Conservation (phyloP, 164 flowering plant genomes). For the Dillenia turbinata region DNA sequence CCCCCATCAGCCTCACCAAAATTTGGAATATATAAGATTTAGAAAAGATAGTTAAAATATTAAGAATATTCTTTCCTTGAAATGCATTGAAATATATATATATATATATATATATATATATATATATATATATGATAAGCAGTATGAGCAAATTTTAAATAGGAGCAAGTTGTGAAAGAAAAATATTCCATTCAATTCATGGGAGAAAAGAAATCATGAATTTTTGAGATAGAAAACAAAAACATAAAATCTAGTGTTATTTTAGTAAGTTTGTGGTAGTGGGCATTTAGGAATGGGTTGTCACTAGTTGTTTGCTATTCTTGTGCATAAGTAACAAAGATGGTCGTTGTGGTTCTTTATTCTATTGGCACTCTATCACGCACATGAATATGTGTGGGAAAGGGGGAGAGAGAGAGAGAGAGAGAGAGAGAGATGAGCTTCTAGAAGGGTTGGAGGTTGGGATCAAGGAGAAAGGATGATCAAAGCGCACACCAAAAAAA, state of each 20-base stretch:
- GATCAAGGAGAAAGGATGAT: constrained; percentile 4
- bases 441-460: constrained; percentile 53
- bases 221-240: no score
- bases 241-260: not conserved
- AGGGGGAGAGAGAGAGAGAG: not conserved
- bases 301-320: constrained; percentile 15
- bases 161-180: no score
- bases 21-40: no score
- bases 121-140: no score
- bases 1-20: no score
- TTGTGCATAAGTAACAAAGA: constrained; percentile 10
- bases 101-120: no score
- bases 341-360: constrained; percentile 33
- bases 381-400: not conserved
- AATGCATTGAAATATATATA: no score
- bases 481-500: not conserved
- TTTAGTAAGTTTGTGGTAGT: constrained; percentile 19
- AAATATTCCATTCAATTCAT: no score
- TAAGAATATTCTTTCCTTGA: no score
- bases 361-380: constrained; percentile 28
- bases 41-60: no score
- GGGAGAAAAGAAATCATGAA: no score
- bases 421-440: constrained; percentile 20
- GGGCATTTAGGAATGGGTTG: constrained; percentile 12
- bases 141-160: no score